These are phyloP conservation scores for Croton laevigatus DNA, from an alignment of 441 rosid genomes.

Conservation along the genomic window DNA sequence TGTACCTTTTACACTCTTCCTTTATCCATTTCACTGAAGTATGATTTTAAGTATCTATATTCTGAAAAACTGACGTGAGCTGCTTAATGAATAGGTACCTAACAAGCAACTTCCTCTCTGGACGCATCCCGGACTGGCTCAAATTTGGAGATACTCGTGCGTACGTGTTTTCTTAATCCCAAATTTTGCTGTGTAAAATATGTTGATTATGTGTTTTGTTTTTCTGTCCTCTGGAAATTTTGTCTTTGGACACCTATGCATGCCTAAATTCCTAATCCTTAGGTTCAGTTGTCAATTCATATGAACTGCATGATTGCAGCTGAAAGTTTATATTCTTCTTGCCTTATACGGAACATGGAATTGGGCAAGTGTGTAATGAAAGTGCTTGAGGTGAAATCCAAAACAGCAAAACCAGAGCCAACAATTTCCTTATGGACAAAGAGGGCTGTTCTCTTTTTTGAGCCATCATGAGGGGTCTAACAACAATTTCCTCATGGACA, in stretches of 20 bases:
- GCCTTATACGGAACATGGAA: background rate
- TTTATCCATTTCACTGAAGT: background rate
- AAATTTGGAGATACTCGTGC: slow-evolving; percentile 21
- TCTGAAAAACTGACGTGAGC: background rate
- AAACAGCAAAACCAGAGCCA: background rate
- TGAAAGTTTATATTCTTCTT: background rate
- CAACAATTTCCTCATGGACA: background rate
- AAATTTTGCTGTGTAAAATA: background rate
- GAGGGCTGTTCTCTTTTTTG: background rate
- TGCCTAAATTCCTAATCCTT: background rate
- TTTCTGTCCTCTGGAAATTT: background rate
- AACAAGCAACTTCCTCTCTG: slow-evolving; percentile 25
- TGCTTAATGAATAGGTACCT: slow-evolving; percentile 31
- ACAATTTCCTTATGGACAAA: background rate
- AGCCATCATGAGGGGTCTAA: background rate
- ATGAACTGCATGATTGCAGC: background rate
- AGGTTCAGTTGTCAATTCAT: background rate
- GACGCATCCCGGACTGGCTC: slow-evolving; percentile 27
- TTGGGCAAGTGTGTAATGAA: background rate
- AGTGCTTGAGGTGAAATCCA: background rate
- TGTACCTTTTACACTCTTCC: background rate
- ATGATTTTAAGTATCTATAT: background rate
- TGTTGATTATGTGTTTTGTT: background rate
- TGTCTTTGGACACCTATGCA: background rate
- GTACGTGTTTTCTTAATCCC: slow-evolving; percentile 22